Conservation (phyloP, 306 rosid species). For the Vigna mungo region DNA sequence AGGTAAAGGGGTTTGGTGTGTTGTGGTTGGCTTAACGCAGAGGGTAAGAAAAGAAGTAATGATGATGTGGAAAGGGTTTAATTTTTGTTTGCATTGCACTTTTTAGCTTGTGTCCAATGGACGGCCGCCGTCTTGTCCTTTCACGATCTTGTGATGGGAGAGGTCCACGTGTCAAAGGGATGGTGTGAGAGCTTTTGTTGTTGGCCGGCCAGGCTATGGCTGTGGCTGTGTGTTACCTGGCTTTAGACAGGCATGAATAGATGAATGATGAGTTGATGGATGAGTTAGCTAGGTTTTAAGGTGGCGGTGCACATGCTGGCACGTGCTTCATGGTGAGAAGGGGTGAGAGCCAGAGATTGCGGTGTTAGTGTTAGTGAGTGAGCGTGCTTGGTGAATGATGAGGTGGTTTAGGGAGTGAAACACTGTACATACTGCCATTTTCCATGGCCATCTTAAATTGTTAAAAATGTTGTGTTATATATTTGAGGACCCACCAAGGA, state of each 20-base stretch:
- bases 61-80: constrained; percentile 32
- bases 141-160: constrained; percentile 30
- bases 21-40: constrained; percentile 45
- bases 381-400: constrained; percentile 45
- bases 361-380: constrained; percentile 21
- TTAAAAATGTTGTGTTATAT: not conserved
- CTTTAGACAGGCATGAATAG: not conserved
- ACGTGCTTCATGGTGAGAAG: constrained; percentile 30
- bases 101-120: constrained; percentile 56
- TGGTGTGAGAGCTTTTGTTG: constrained; percentile 21
- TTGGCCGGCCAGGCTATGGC: constrained; percentile 63
- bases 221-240: not conserved
- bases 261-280: not conserved
- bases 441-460: constrained; percentile 25
- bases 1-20: constrained; percentile 42
- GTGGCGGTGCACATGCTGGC: constrained; percentile 56
- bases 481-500: not conserved
- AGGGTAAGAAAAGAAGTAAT: constrained; percentile 31
- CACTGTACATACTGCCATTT: constrained; percentile 42
- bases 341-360: constrained; percentile 32
- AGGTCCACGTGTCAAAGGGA: constrained; percentile 66
- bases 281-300: constrained; percentile 4
- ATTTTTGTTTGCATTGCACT: constrained; percentile 28
- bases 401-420: constrained; percentile 16
- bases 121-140: constrained; percentile 64